Percentiles rank a stretch among this genome's conserved stretches.
phyloP scores from a whole-genome alignment of 129 eudicot genomes.

The Deinandra increscens region DNA sequence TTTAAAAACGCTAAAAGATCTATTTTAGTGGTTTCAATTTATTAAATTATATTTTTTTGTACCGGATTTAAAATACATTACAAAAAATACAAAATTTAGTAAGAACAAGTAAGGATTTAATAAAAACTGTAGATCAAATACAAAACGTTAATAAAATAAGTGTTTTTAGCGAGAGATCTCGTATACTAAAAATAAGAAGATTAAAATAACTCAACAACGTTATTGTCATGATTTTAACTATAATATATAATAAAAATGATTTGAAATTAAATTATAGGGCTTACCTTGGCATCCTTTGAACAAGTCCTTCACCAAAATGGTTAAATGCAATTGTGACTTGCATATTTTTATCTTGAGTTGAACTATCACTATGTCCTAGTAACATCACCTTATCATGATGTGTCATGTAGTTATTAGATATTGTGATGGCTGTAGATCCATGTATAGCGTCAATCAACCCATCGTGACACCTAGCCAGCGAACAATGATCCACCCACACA shows the following conservation, averaged over 20 bases:
- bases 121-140: no score
- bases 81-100: no score
- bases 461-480: slow-evolving; percentile 63
- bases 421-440: slow-evolving; percentile 68
- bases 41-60: no score
- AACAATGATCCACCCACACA: slow-evolving; percentile 81
- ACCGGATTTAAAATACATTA: no score
- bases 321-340: slow-evolving; percentile 23
- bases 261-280: neutral
- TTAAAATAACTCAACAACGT: no score
- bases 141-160: neutral
- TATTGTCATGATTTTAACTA: no score
- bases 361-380: slow-evolving; percentile 63
- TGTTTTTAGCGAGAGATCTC: no score
- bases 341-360: slow-evolving; percentile 56
- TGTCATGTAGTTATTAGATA: slow-evolving; percentile 74
- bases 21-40: no score
- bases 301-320: slow-evolving; percentile 45
- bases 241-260: no score
- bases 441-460: slow-evolving; percentile 70
- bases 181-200: no score
- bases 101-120: no score
- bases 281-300: slow-evolving; percentile 79
- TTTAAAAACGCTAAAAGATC: no score
- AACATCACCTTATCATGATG: slow-evolving; percentile 81